Evolutionary conservation across 2,329 filamentous ascomycete species (phyloP), one percentile per base, ranked within the genome.

Genomic region (Fusarium succisae): DNA sequence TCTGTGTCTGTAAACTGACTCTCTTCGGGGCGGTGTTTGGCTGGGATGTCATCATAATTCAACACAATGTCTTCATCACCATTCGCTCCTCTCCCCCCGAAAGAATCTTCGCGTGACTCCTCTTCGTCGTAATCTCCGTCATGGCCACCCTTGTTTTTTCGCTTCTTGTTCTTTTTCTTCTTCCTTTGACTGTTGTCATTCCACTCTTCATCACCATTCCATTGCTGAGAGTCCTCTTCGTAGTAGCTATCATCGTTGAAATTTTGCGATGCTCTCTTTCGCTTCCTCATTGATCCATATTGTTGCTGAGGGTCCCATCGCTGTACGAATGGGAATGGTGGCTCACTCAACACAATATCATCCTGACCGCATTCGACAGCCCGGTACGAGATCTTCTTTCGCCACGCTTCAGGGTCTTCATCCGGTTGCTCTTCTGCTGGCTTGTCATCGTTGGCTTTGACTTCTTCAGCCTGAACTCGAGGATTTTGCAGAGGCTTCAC

Each of bases 321-420:
- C 81, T 98, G 95, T 22, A 93, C 86, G 81, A 98, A 98, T 0
- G 95, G 95, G 78, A 97, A 98, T 0, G 95, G 94, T 0, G 96
- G 95, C 39, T 93, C 88, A 60, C 89, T 93, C 51, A 97, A 85
- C 38, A 88, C 84, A 44, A 94, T 84, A 10, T 87, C 88, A 37
- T 93, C 88, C n/a, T 93, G 87, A 70, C 91, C 90, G 82, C 95
- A 98, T 81, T 98, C 96, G 2, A 97, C 93, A 28, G 94, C 95
- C 30, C 89, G 88, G 69, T 97, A 90, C 17, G 85, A 88, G 68
- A 98, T 91, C 74, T 91, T 94, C 9, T 89, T 84, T 74, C 90
- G 90, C 95, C 95, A 98, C 28, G 89, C 87, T 37, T 93, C 87
- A 2, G 87, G 83, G 50, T 90, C 86, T 50, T 84, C 81, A 22